Conservation (phyloP, 2,329 filamentous ascomycete genomes). For the Cercospora nicotianae region DNA sequence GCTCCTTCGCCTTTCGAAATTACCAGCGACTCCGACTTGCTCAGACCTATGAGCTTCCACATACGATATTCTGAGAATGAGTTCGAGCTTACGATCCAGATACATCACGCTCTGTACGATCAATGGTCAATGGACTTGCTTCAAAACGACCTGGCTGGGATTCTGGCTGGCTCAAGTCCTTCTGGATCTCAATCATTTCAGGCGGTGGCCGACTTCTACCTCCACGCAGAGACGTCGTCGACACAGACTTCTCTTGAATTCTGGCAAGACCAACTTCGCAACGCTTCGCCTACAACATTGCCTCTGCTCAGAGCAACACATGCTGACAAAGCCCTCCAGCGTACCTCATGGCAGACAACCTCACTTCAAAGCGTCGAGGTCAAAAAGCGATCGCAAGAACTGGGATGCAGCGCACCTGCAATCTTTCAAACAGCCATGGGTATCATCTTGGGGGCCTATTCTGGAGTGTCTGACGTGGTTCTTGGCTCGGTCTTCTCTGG, state of each 20-base stretch:
- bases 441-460: conserved; percentile 65
- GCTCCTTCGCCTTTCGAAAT: conserved; percentile 27
- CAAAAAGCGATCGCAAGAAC: conserved; percentile 14
- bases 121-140: conserved; percentile 84
- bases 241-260: conserved; percentile 50
- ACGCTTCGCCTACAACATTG: conserved; percentile 55
- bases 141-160: conserved; percentile 62
- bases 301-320: conserved; percentile 58
- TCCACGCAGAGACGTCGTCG: background rate
- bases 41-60: conserved; percentile 65
- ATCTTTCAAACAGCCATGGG: conserved; percentile 73
- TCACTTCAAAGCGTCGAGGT: conserved; percentile 12
- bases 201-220: conserved; percentile 56
- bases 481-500: conserved; percentile 83
- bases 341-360: conserved; percentile 29
- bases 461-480: conserved; percentile 65
- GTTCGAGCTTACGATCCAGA: conserved; percentile 51
- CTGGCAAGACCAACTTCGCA: conserved; percentile 67
- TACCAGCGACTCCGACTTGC: conserved; percentile 40
- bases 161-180: conserved; percentile 46
- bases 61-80: conserved; percentile 41
- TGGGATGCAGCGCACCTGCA: conserved; percentile 63
- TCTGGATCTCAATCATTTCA: conserved; percentile 59
- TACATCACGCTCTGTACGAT: conserved; percentile 87
- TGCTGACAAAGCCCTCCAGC: conserved; percentile 21